Evolutionary conservation across 1,139 yeast species (phyloP).

Genomic region (Wickerhamomyces sp.): DNA sequence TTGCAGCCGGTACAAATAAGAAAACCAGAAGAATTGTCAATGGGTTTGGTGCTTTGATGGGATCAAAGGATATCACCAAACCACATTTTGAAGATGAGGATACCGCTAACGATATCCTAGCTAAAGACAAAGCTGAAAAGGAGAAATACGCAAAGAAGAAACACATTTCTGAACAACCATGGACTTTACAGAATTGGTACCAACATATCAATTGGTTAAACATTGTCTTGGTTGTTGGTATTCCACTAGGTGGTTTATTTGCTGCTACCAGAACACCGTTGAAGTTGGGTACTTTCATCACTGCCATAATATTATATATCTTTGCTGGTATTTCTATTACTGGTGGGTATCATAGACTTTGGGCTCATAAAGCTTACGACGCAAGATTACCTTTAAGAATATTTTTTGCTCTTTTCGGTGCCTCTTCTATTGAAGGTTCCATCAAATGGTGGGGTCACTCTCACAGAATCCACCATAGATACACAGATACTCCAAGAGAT

Average conservation of each 20-base stretch:
- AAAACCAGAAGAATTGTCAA: conserved; percentile 66
- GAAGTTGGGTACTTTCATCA: conserved; percentile 50
- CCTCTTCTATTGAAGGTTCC: conserved; percentile 95
- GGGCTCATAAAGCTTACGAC: conserved; percentile 85
- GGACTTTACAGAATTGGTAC: conserved; percentile 81
- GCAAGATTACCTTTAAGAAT: conserved; percentile 69
- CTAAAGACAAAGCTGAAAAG: conserved; percentile 51
- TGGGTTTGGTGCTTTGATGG: conserved; percentile 76
- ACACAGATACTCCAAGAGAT: conserved; percentile 93
- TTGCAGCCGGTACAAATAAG: conserved; percentile 85
- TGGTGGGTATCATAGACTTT: conserved; percentile 88
- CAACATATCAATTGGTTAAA: conserved; percentile 93
- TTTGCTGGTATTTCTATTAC: conserved; percentile 87
- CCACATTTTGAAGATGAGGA: conserved; percentile 54
- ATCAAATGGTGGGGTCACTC: conserved; percentile 99
- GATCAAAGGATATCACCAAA: conserved; percentile 64
- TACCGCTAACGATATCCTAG: conserved; percentile 44
- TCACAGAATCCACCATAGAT: conserved; percentile 96
- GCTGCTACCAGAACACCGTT: conserved; percentile 54
- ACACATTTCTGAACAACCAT: conserved; percentile 90
- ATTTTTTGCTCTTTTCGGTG: conserved; percentile 80
- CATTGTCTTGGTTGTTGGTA: conserved; percentile 62
- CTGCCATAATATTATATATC: conserved; percentile 59
- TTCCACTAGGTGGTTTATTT: conserved; percentile 64
- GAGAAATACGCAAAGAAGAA: conserved; percentile 41